phyloP scores from a whole-genome alignment of 495 filamentous ascomycete species.

The Aspergillus carlsbadensis region DNA sequence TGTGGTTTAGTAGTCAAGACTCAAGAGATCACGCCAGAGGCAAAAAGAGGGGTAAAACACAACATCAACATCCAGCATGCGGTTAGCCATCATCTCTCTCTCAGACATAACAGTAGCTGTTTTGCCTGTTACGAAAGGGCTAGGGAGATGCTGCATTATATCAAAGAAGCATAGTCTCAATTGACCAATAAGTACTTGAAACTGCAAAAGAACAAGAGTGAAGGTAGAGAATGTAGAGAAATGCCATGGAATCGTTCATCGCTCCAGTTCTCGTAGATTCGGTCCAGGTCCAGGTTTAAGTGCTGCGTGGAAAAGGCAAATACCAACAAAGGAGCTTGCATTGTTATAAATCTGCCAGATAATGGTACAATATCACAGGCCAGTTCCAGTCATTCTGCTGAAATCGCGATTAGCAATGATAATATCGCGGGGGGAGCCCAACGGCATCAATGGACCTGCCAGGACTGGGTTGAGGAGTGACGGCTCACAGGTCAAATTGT shows the following conservation, averaged over 20 bases:
- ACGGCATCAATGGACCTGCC: not conserved
- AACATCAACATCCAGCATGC: constrained; percentile 28
- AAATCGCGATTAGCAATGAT: constrained; percentile 24
- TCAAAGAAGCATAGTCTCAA: constrained; percentile 32
- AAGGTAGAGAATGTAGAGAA: constrained; percentile 45
- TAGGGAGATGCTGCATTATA: constrained; percentile 28
- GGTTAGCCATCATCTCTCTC: constrained; percentile 21
- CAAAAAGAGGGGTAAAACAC: constrained; percentile 20
- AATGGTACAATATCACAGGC: constrained; percentile 52
- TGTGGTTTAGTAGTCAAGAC: not conserved
- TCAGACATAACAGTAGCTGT: constrained; percentile 15
- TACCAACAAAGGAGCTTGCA: constrained; percentile 4
- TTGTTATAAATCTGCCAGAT: constrained; percentile 5
- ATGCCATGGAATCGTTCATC: constrained; percentile 39
- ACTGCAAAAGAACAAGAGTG: constrained; percentile 26
- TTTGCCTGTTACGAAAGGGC: constrained; percentile 24
- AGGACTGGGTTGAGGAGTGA: constrained; percentile 8
- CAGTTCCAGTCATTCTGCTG: constrained; percentile 68
- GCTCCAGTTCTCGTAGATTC: constrained; percentile 41
- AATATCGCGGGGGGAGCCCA: not conserved
- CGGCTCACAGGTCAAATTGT: constrained; percentile 72
- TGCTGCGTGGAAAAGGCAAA: constrained; percentile 7
- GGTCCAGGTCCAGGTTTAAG: constrained; percentile 9
- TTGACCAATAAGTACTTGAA: constrained; percentile 28
- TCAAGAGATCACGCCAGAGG: constrained; percentile 16